Base-by-base conservation (phyloP, 2,329 filamentous ascomycete genomes). In the Aureobasidium sp. region DNA sequence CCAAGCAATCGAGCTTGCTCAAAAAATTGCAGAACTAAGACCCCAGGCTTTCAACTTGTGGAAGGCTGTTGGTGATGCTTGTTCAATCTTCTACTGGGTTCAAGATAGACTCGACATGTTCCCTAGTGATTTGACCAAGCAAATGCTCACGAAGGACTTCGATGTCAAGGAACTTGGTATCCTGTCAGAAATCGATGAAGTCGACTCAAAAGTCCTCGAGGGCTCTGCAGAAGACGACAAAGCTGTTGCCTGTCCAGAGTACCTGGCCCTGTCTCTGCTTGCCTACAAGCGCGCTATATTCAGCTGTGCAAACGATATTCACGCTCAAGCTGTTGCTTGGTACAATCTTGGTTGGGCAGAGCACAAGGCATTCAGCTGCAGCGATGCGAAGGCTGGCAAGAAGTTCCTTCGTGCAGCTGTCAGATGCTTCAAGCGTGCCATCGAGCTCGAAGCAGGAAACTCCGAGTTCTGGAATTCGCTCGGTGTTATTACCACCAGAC, bases 321-420 rank as follows among this genome's bases (percentile, higher is more conserved):
- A 97, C 72, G 92, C 93, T 3, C 92, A 95, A 74, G 90, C 94
- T 1, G 90, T 97, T n/a, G 90, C 92, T 0, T 94, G 93, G 82
- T 99, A 96, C 75, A 99, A 99, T 69, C 79, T 99, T 21, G 94
- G 94, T 45, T 97, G 92, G 90, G 89, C 90, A 1, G 94, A 99
- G 72, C 86, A 94, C 71, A 84, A 88, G 48, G 89, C 91, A 0
- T 90, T 95, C 70, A 59, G 58, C 30, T 90, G 85, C 69, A 78
- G 90, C 25, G 64, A 64, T 30, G 39, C 66, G 10, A 86, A 85
- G 62, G 69, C 87, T 81, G 68, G 79, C 81, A 65, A 85, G 69
- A 82, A 81, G 66, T 91, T 91, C 67, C 79, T 94, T 50, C 92
- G 88, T 72, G 87, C 91, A 7, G 84, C 94, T 1, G 88, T 97